Evolutionary conservation across 2,329 filamentous ascomycete species (phyloP).

Genomic region (Penicillium sp.): DNA sequence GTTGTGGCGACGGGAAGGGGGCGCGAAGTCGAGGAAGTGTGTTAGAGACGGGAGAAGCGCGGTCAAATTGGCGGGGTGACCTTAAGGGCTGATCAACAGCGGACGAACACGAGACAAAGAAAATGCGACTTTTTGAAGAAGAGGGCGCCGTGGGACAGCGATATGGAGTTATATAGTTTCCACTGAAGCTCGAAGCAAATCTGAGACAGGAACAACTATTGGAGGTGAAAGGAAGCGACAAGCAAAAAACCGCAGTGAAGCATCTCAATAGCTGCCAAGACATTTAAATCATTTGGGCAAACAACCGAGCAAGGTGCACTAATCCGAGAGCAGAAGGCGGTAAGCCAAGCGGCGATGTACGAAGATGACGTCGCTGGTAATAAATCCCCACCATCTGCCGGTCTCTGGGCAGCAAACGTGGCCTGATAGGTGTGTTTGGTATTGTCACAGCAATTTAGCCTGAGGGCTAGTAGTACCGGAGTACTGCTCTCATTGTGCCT

Average conservation of each 20-base stretch:
- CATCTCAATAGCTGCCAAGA: constrained; percentile 17
- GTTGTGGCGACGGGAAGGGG: neutral
- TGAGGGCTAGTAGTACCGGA: neutral
- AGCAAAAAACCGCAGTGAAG: constrained; percentile 26
- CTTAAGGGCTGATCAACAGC: constrained; percentile 4
- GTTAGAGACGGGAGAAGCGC: neutral
- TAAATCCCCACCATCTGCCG: neutral
- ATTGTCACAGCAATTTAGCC: constrained; percentile 31
- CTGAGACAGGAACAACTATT: constrained; percentile 10
- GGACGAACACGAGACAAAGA: constrained; percentile 3
- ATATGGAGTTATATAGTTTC: neutral
- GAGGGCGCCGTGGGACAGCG: neutral
- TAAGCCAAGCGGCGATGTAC: constrained; percentile 5
- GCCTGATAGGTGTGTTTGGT: constrained; percentile 31
- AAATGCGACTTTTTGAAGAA: constrained; percentile 14
- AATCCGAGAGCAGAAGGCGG: constrained; percentile 21
- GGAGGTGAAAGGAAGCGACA: neutral
- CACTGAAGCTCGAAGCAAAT: neutral
- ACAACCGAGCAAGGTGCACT: constrained; percentile 6
- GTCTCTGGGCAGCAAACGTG: constrained; percentile 18
- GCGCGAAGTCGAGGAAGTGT: neutral
- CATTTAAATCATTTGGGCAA: constrained; percentile 20
- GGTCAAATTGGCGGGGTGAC: constrained; percentile 13
- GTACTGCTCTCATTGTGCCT: constrained; percentile 26
- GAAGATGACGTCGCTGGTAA: constrained; percentile 19